These are phyloP conservation scores for Fraxinus angustifolia DNA, from an alignment of 305 asterid species.

Conservation along the genomic window DNA sequence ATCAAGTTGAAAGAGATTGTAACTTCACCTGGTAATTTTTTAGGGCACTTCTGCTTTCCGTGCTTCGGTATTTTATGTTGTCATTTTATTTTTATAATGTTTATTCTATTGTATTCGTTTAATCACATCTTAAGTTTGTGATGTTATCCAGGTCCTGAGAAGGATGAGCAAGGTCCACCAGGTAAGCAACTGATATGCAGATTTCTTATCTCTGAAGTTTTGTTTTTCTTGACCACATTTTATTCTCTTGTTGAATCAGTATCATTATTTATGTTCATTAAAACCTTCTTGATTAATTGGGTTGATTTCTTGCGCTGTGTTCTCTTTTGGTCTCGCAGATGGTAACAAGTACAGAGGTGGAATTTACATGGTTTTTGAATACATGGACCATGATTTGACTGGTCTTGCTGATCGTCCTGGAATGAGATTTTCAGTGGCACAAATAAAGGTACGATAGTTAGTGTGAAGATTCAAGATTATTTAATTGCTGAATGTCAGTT, in stretches of 20 bases:
- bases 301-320: slow-evolving; percentile 19
- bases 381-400: background rate
- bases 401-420: background rate
- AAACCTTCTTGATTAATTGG: background rate
- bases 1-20: slow-evolving; percentile 92
- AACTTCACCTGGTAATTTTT: slow-evolving; percentile 69
- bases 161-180: slow-evolving; percentile 68
- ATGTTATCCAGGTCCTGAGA: slow-evolving; percentile 69
- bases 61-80: background rate
- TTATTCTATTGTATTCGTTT: background rate
- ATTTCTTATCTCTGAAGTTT: background rate
- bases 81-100: background rate
- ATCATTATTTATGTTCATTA: background rate
- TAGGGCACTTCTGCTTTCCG: background rate
- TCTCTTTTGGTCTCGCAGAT: slow-evolving; percentile 43
- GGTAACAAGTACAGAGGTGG: slow-evolving; percentile 15
- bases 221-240: background rate
- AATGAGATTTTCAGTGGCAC: slow-evolving; percentile 49
- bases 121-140: slow-evolving; percentile 23
- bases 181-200: slow-evolving; percentile 39
- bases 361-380: background rate
- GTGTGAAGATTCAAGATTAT: slow-evolving; percentile 20
- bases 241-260: background rate
- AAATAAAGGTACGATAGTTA: slow-evolving; percentile 64
- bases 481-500: slow-evolving; percentile 14